Base-by-base conservation (phyloP, 768 basidiomycete species). In the Postia placenta region DNA sequence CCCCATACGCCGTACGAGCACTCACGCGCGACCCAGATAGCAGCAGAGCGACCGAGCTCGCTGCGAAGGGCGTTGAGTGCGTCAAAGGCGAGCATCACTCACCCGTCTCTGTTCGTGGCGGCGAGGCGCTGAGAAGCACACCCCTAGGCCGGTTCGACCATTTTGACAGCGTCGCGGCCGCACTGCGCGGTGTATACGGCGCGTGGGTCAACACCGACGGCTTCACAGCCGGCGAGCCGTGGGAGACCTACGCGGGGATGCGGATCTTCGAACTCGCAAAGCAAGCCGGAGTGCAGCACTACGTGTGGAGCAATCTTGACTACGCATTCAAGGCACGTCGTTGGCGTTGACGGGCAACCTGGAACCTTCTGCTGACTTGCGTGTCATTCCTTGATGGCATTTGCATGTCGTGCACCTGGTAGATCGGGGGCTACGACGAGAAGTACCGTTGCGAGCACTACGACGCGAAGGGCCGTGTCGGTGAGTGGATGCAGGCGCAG, bases 1-100 rank as follows among this genome's bases (percentile, higher is more conserved):
- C 73, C 25, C 72, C 72, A 1, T 74, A 72, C 53, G 54, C 59
- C 15, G 66, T 74, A 9, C 71, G 73, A 45, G 73, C 72, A 5
- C 61, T 74, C 37, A 74, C 73, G 0, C 61, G 73, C 36, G 62
- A 72, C 46, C 55, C 63, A 4, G 56, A 50, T 22, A 63, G 64
- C 43, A 51, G 53, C 30, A 61, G 70, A 14, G 72, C 71, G 2
- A 60, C 67, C 48, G 63, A 64, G 23, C 61, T 73, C 2, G 56
- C 63, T 24, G 63, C 56, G n/a, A 61, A 62, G 38, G 73, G 72
- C 11, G 71, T 67, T 4, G 69, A 73, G 51, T 53, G 63, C 30
- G 60, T 71, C 28, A 49, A 66, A 67, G 72, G 73, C 66, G 50
- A 26, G 28, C n/a, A n/a, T n/a, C n/a, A n/a, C 64, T 38, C 12